phyloP scores from a whole-genome alignment of 139 green algal genomes.

The Deuterostichococcus epilithicus region DNA sequence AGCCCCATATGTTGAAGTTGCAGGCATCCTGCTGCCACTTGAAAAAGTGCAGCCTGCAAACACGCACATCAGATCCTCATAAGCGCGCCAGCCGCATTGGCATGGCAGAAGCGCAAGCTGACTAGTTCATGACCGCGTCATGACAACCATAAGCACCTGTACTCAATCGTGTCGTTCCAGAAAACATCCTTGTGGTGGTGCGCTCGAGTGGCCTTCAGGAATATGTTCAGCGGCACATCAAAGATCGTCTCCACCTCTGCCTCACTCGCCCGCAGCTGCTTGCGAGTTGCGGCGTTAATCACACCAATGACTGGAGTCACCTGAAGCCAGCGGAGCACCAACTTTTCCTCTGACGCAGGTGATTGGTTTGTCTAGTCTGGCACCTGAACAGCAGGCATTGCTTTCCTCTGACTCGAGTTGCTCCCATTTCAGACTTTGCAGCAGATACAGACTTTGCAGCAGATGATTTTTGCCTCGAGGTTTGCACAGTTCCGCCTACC shows the following conservation, averaged over 20 bases:
- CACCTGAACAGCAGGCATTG: too few species aligned
- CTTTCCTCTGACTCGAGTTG: too few species aligned
- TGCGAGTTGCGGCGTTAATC: constrained; percentile 18
- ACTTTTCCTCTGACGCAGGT: too few species aligned
- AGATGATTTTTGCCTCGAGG: too few species aligned
- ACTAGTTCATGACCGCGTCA: not conserved
- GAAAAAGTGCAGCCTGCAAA: constrained; percentile 31
- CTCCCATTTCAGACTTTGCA: too few species aligned
- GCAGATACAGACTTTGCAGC: too few species aligned
- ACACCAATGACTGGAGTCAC: constrained; percentile 46
- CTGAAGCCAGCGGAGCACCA: not conserved
- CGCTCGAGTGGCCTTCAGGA: not conserved
- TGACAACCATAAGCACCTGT: not conserved
- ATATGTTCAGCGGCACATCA: constrained; percentile 17
- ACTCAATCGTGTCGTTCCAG: not conserved
- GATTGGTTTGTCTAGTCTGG: too few species aligned
- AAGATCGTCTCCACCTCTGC: constrained; percentile 38
- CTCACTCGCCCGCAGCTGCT: not conserved
- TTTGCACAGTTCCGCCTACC: too few species aligned
- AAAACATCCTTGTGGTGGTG: not conserved
- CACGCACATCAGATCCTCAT: constrained; percentile 1
- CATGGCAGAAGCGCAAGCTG: not conserved
- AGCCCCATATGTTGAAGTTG: constrained; percentile 31
- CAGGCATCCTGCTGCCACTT: constrained; percentile 18
- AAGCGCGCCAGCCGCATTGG: not conserved